These are phyloP conservation scores for Aspergillus texensis DNA, from an alignment of 2,329 filamentous ascomycete genomes.

Conservation along the genomic window DNA sequence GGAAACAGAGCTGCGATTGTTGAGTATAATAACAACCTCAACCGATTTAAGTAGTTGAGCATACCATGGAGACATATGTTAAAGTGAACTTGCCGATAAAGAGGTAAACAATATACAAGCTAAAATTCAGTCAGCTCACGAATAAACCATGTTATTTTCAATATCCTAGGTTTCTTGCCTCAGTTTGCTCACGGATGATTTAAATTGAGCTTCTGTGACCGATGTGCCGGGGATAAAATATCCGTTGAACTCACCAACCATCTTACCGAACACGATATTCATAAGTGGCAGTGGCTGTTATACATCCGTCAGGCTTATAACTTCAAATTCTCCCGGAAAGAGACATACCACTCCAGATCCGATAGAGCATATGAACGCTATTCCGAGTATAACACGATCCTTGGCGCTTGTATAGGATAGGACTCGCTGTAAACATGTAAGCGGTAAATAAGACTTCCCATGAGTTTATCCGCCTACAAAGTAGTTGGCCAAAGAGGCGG, in stretches of 20 bases:
- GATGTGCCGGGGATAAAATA: slow-evolving; percentile 52
- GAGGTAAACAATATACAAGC: slow-evolving; percentile 61
- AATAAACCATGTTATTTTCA: background rate
- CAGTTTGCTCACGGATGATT: slow-evolving; percentile 51
- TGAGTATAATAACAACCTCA: background rate
- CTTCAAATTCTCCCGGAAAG: background rate
- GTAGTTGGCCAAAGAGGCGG: slow-evolving; percentile 17
- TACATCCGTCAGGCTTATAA: background rate
- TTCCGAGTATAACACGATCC: slow-evolving; percentile 22
- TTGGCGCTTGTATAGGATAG: slow-evolving; percentile 24
- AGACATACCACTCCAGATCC: slow-evolving; percentile 32
- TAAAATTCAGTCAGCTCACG: slow-evolving; percentile 22
- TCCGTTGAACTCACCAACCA: slow-evolving; percentile 59
- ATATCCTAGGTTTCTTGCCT: slow-evolving; percentile 5
- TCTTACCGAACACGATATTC: slow-evolving; percentile 61
- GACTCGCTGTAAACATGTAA: slow-evolving; percentile 20
- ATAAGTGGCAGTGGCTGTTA: slow-evolving; percentile 51
- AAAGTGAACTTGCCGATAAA: slow-evolving; percentile 59
- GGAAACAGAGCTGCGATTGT: slow-evolving; percentile 44
- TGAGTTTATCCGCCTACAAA: slow-evolving; percentile 11
- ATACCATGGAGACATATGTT: slow-evolving; percentile 59
- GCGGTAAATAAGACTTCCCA: background rate
- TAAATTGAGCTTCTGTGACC: slow-evolving; percentile 52
- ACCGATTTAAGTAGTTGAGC: slow-evolving; percentile 3
- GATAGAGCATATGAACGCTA: slow-evolving; percentile 25